These are phyloP conservation scores for Ogataea ganodermae DNA, from an alignment of 805 yeast species.

Conservation along the genomic window DNA sequence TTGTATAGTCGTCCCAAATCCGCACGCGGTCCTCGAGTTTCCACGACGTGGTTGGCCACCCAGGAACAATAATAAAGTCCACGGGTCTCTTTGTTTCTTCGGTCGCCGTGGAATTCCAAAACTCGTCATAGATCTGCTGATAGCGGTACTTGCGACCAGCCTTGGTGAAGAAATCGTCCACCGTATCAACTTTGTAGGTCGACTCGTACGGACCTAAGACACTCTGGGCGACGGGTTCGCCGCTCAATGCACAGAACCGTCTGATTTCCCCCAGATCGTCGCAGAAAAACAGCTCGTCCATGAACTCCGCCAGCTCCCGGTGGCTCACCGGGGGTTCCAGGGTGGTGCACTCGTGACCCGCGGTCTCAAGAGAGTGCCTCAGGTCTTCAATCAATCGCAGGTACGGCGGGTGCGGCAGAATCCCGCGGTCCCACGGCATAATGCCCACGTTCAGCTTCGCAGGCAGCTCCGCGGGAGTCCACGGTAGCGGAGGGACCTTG, in stretches of 20 bases:
- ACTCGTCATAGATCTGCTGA: conserved; percentile 40
- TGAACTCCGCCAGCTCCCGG: conserved; percentile 27
- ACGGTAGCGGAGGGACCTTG: conserved; percentile 50
- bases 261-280: conserved; percentile 32
- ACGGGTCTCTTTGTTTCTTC: conserved; percentile 38
- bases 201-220: conserved; percentile 19
- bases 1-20: conserved; percentile 53
- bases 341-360: conserved; percentile 46
- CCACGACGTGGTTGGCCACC: conserved; percentile 44
- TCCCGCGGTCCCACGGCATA: conserved; percentile 44
- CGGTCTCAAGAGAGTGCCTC: conserved; percentile 26
- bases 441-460: conserved; percentile 48
- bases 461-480: conserved; percentile 35
- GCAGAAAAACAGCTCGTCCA: conserved; percentile 25
- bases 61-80: conserved; percentile 53
- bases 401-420: conserved; percentile 59
- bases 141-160: conserved; percentile 36
- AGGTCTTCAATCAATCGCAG: conserved; percentile 43
- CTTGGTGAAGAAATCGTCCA: conserved; percentile 43
- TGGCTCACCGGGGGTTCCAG: conserved; percentile 40
- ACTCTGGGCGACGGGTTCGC: conserved; percentile 32
- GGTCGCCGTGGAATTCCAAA: conserved; percentile 38
- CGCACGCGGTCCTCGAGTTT: conserved; percentile 41
- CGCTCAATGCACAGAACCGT: conserved; percentile 27
- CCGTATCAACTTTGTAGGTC: conserved; percentile 19